These are phyloP conservation scores for Mucor piriformis DNA, from an alignment of 371 early-diverging fungal genomes.

Conservation along the genomic window DNA sequence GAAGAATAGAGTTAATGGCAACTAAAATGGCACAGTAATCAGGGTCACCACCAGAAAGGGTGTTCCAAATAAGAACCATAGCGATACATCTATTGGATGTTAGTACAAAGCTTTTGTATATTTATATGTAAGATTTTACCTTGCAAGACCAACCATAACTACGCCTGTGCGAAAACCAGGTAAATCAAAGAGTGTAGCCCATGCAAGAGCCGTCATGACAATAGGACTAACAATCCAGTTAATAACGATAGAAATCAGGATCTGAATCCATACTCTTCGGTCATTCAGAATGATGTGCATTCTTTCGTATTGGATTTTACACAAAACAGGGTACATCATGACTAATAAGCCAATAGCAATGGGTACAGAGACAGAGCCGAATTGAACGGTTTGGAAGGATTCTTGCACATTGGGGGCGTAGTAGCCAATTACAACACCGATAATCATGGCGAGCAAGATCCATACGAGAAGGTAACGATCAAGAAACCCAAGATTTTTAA, in stretches of 20 bases:
- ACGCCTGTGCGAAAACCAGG: slow-evolving; percentile 72
- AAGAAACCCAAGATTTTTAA: slow-evolving; percentile 39
- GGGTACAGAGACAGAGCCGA: slow-evolving; percentile 73
- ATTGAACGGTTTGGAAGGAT: slow-evolving; percentile 54
- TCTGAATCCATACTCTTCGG: slow-evolving; percentile 45
- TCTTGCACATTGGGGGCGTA: slow-evolving; percentile 62
- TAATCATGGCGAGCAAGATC: slow-evolving; percentile 65
- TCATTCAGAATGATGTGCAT: slow-evolving; percentile 45
- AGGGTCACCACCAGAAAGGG: slow-evolving; percentile 66
- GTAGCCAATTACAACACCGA: slow-evolving; percentile 72
- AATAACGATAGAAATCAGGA: slow-evolving; percentile 58
- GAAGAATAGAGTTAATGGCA: slow-evolving; percentile 71
- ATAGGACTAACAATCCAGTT: slow-evolving; percentile 77
- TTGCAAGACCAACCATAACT: slow-evolving; percentile 72
- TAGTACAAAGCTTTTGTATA: neutral
- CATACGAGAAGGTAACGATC: slow-evolving; percentile 60
- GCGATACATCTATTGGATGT: slow-evolving; percentile 63
- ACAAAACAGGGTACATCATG: slow-evolving; percentile 81
- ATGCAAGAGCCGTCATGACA: slow-evolving; percentile 73
- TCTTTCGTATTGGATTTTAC: slow-evolving; percentile 66
- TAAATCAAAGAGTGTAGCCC: slow-evolving; percentile 73
- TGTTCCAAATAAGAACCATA: slow-evolving; percentile 84
- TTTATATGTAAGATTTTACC: slow-evolving; percentile 19
- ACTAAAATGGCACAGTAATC: slow-evolving; percentile 74
- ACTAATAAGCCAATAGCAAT: slow-evolving; percentile 66